phyloP scores from a whole-genome alignment of 306 rosid species.

The Cucurbita moschata region DNA sequence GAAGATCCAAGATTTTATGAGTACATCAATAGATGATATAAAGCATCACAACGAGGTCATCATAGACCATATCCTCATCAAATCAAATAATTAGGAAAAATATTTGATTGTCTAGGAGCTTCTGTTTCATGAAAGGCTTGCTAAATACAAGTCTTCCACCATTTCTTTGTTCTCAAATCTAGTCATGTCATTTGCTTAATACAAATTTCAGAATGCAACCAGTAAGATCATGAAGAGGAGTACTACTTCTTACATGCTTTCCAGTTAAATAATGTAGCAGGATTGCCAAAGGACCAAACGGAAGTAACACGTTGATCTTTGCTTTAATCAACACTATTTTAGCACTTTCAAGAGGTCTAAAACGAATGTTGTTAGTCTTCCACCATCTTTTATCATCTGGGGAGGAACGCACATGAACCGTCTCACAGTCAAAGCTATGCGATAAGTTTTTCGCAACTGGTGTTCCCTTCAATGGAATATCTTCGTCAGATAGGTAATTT shows the following conservation, averaged over 20 bases:
- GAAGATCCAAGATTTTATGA: not conserved
- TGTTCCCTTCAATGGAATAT: conserved; percentile 32
- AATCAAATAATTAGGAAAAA: not conserved
- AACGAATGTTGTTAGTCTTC: conserved; percentile 14
- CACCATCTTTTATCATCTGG: conserved; percentile 20
- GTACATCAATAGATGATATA: not conserved
- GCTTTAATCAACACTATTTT: conserved; percentile 51
- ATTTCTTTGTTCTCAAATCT: not conserved
- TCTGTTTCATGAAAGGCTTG: not conserved
- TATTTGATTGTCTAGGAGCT: not conserved
- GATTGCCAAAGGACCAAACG: conserved; percentile 76
- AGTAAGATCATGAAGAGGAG: not conserved
- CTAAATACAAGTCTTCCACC: not conserved
- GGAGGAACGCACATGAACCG: conserved; percentile 10
- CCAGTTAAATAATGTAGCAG: conserved; percentile 42
- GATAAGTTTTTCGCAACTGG: conserved; percentile 18
- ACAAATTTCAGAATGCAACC: not conserved
- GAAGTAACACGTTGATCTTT: conserved; percentile 64
- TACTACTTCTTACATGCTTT: conserved; percentile 42
- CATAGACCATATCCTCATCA: not conserved
- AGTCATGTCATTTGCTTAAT: not conserved
- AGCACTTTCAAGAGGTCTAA: conserved; percentile 28
- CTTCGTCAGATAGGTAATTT: conserved; percentile 42
- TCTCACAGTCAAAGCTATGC: conserved; percentile 36
- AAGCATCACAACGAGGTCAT: not conserved